Base-by-base conservation (phyloP, 2,329 filamentous ascomycete species). In the Neodidymelliopsis sp. region DNA sequence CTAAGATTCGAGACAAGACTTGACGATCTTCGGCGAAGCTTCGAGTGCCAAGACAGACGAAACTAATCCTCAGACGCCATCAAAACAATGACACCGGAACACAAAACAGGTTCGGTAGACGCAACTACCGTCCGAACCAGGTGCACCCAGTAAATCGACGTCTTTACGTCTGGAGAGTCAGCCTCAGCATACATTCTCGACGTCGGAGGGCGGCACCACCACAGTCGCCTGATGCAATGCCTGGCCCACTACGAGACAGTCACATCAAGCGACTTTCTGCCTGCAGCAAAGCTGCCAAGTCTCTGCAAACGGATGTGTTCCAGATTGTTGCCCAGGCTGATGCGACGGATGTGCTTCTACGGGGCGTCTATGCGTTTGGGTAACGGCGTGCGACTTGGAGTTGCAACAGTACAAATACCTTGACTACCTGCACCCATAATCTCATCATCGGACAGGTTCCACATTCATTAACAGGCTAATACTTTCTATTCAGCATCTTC, bases 61-160 rank as follows among this genome's bases (percentile, higher is more conserved):
- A 71, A 71, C 67, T 31, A 24, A 40, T 53, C 47, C 56, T 59
- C 63, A 67, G 50, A 71, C 67, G 60, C 58, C 49, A 55, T 37
- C 65, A 63, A 70, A 69, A 70, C 67, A 58, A 47, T 52, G 47
- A 58, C 51, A 50, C 50, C 49, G 49, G 55, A 56, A 57, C 50
- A 48, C 59, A 55, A 67, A 68, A 68, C 66, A 56, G 24, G 12
- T 24, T 44, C 47, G 25, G 47, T 20, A 44, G 40, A 18, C 35
- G 40, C 35, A 50, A 10, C 11, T 15, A 7, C 24, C 31, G 18
- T 36, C 31, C 36, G 34, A 34, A 31, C 40, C 30, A 29, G 47
- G 54, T 34, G 8, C 9, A 39, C 57, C 58, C 28, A 20, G 56
- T 46, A 27, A 54, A 33, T 62, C 25, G 35, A 15, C 24, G 27